Base-by-base conservation (phyloP, 139 green algal species). In the Chlorella sp. region DNA sequence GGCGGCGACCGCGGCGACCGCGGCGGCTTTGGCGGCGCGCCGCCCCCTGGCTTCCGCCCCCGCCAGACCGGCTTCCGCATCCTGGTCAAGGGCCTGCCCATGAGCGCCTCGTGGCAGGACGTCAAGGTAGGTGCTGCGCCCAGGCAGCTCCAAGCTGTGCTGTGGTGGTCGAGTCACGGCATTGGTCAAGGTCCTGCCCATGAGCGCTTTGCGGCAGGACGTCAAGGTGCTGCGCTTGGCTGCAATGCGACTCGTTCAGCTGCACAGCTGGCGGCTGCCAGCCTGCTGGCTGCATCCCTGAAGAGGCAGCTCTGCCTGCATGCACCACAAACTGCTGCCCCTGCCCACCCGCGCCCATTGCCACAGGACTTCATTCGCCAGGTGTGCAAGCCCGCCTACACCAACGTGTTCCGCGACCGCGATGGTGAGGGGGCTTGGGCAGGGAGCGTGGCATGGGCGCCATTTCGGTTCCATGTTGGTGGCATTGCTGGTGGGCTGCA, bases 31-130 rank as follows among this genome's bases (percentile, higher is more conserved):
- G 58, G 75, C 43, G 67, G 64, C 38, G 78, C 46, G 41, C 81
- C 79, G 17, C 62, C 83, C 77, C 26, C 69, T 16, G 46, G 73
- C 72, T 48, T 85, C 80, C 72, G 60, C 73, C 73, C 89, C 67
- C 80, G 89, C 38, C 79, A 82, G 40, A 95, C 90, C 51, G 87
- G 89, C 28, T 97, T 88, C 87, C 89, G 95, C 13, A 92, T 96
- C 0, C 86, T 94, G 1, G 94, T 98, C 46, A 92, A 92, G 40
- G 89, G 88, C 54, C 93, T 99, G 80, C 96, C 96, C 34, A 68
- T 90, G 16, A 95, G 91, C 20, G 93, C 92, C n/a, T 95, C 89
- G 76, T 99, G 96, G 96, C 96, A 99, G 86, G 96, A 99, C 86
- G 90, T 99, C 24, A 99, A 99, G 92, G 95, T 92, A 73, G 20